Conservation (phyloP, 1,139 yeast genomes). For the Lizanozyma gosingica region DNA sequence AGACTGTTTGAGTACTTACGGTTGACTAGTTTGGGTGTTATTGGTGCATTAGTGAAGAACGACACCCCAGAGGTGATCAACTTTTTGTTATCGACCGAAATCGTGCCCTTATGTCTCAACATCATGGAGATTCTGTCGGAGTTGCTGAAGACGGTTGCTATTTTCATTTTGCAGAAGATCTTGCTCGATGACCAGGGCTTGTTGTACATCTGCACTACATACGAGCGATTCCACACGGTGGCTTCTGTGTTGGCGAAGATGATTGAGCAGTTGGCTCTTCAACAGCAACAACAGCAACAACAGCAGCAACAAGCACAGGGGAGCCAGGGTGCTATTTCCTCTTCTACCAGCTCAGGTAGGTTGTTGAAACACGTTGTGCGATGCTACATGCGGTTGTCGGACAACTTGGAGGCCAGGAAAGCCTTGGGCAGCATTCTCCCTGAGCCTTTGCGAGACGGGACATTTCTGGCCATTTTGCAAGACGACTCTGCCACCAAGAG, state of each 20-base stretch:
- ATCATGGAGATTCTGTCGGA: conserved; percentile 96
- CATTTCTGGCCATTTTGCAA: conserved; percentile 67
- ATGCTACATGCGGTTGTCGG: conserved; percentile 85
- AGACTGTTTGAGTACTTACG: conserved; percentile 90
- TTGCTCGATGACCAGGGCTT: conserved; percentile 87
- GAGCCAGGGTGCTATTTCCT: conserved; percentile 6
- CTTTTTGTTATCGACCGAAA: conserved; percentile 84
- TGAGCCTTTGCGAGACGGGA: conserved; percentile 82
- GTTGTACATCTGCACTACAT: conserved; percentile 87
- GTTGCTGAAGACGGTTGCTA: conserved; percentile 90
- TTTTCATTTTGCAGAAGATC: conserved; percentile 87
- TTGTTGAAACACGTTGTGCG: conserved; percentile 88
- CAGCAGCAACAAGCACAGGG: conserved; percentile 5
- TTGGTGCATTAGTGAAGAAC: conserved; percentile 93
- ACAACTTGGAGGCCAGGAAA: conserved; percentile 83
- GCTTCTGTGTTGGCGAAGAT: conserved; percentile 80
- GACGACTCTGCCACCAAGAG: conserved; percentile 87
- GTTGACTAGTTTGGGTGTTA: conserved; percentile 87
- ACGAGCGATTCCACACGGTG: conserved; percentile 90
- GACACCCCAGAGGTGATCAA: conserved; percentile 94
- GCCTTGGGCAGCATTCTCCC: conserved; percentile 82
- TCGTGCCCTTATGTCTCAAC: conserved; percentile 86
- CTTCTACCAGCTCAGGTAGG: conserved; percentile 56
- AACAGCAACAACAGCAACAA: conserved; percentile 22
- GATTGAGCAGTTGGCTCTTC: conserved; percentile 73